Evolutionary conservation across 1,139 yeast genomes (phyloP).

Genomic region (Hemisphaericaspora xylanilytica): DNA sequence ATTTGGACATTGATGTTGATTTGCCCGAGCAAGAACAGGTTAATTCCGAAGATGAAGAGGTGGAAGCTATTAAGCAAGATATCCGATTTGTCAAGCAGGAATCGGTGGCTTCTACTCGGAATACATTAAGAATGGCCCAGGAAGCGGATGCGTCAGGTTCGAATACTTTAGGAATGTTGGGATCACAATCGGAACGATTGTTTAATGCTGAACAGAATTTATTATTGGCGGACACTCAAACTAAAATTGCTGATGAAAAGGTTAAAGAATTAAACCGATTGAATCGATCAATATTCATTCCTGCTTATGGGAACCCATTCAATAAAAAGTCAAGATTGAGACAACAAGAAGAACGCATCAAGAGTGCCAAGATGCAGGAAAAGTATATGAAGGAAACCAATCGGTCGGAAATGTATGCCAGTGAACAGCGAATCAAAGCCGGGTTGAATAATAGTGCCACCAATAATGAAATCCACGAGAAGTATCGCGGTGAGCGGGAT

Average conservation of each 20-base stretch:
- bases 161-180: conserved; percentile 87
- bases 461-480: conserved; percentile 39
- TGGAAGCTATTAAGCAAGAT: conserved; percentile 82
- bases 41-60: conserved; percentile 75
- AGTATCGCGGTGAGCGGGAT: conserved; percentile 49
- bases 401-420: conserved; percentile 43
- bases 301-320: conserved; percentile 83
- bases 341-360: conserved; percentile 71
- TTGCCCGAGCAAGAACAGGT: conserved; percentile 46
- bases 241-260: conserved; percentile 78
- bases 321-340: conserved; percentile 74
- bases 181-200: conserved; percentile 84
- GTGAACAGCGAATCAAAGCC: conserved; percentile 45
- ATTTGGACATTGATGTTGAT: conserved; percentile 47
- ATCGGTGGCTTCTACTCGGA: conserved; percentile 80
- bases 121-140: conserved; percentile 82
- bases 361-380: conserved; percentile 64
- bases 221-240: conserved; percentile 77
- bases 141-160: conserved; percentile 92
- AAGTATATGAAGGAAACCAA: conserved; percentile 46
- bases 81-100: conserved; percentile 85
- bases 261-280: conserved; percentile 77
- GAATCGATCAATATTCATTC: conserved; percentile 80
- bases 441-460: conserved; percentile 43
- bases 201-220: conserved; percentile 77